phyloP scores from a whole-genome alignment of 1,284 basidiomycete species.

The Inonotus obliquus region DNA sequence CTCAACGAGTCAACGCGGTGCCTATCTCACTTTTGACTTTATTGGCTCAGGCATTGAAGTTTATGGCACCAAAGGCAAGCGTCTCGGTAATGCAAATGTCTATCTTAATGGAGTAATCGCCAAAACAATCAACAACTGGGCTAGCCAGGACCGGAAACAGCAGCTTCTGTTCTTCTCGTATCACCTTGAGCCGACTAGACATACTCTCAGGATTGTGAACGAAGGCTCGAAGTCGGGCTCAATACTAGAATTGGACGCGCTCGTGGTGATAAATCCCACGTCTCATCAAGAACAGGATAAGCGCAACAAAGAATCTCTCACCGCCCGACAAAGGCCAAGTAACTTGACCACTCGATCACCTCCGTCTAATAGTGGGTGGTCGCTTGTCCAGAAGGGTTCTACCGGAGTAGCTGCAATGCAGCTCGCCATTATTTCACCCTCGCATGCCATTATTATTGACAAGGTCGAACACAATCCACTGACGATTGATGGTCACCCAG shows the following conservation, averaged over 20 bases:
- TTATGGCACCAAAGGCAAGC: slow-evolving; percentile 57
- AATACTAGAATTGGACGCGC: slow-evolving; percentile 55
- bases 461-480: slow-evolving; percentile 84
- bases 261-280: slow-evolving; percentile 48
- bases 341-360: slow-evolving; percentile 11
- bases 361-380: slow-evolving; percentile 37
- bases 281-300: background rate
- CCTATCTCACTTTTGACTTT: slow-evolving; percentile 57
- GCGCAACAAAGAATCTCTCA: background rate
- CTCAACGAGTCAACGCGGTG: slow-evolving; percentile 29
- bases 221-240: slow-evolving; percentile 39
- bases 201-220: slow-evolving; percentile 62
- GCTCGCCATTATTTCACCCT: slow-evolving; percentile 61
- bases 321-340: slow-evolving; percentile 16
- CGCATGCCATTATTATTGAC: slow-evolving; percentile 72
- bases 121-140: slow-evolving; percentile 44
- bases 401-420: slow-evolving; percentile 86
- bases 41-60: slow-evolving; percentile 70
- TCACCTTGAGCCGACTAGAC: slow-evolving; percentile 45
- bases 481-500: slow-evolving; percentile 64
- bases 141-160: slow-evolving; percentile 37
- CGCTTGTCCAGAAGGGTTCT: slow-evolving; percentile 50
- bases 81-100: slow-evolving; percentile 52
- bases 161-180: slow-evolving; percentile 65
- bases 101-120: slow-evolving; percentile 51